A percentile compares a stretch with the other conserved stretches of the same genome.
Conservation (phyloP, 2,329 filamentous ascomycete genomes). For the Arthroderma sp. region DNA sequence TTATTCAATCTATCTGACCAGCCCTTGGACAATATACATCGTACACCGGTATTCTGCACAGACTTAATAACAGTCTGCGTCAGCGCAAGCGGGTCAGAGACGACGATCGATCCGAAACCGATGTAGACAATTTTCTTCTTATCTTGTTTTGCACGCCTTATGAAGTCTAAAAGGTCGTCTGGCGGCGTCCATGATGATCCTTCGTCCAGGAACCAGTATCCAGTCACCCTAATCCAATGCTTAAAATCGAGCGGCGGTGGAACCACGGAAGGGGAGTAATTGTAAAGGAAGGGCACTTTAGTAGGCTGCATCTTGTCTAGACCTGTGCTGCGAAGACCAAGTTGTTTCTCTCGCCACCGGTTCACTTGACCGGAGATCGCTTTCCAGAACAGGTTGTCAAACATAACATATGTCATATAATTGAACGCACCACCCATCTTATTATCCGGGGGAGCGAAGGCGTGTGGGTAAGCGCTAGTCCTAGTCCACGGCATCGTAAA, state of each 20-base stretch:
- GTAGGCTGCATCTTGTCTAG: slow-evolving; percentile 88
- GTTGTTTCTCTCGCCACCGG: slow-evolving; percentile 69
- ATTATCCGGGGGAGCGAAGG: slow-evolving; percentile 81
- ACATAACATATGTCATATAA: slow-evolving; percentile 87
- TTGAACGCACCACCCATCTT: slow-evolving; percentile 96
- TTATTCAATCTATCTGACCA: slow-evolving; percentile 77
- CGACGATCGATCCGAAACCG: slow-evolving; percentile 91
- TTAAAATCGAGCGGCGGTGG: slow-evolving; percentile 86
- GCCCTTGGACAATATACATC: slow-evolving; percentile 89
- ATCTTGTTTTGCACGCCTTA: slow-evolving; percentile 65
- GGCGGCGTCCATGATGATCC: slow-evolving; percentile 57
- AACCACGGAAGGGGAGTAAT: slow-evolving; percentile 91
- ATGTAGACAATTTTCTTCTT: slow-evolving; percentile 91
- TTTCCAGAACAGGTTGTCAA: slow-evolving; percentile 95
- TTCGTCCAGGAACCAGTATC: slow-evolving; percentile 96
- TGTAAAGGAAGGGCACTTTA: slow-evolving; percentile 97
- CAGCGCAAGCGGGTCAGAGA: slow-evolving; percentile 75
- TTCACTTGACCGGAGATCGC: slow-evolving; percentile 86
- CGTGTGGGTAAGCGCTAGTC: slow-evolving; percentile 89
- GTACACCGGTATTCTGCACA: slow-evolving; percentile 78
- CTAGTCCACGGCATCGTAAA: slow-evolving; percentile 99
- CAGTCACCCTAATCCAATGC: slow-evolving; percentile 94
- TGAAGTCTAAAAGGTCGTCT: slow-evolving; percentile 63
- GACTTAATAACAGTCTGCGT: slow-evolving; percentile 89
- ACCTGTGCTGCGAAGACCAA: slow-evolving; percentile 66